A percentile compares a stretch with the other conserved stretches of the same genome.
Evolutionary conservation across 305 asterid species (phyloP).

Genomic region (Stenogyne calaminthoides): DNA sequence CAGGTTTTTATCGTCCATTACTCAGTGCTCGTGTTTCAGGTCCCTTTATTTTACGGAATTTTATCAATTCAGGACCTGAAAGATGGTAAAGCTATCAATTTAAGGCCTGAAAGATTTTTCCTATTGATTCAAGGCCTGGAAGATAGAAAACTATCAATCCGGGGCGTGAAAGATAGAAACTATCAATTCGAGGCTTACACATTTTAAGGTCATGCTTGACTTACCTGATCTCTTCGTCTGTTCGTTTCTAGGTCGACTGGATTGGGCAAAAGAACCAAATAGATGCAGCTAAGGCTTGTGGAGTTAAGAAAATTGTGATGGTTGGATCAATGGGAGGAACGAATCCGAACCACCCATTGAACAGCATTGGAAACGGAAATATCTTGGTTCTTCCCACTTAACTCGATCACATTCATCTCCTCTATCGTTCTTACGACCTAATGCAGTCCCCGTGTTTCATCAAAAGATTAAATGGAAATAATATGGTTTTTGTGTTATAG

Average conservation of each 20-base stretch:
- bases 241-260: slow-evolving; percentile 79
- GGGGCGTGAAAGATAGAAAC: no score
- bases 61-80: no score
- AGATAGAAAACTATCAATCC: no score
- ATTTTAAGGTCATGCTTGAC: no score
- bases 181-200: no score
- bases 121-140: no score
- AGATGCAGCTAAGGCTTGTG: slow-evolving; percentile 96
- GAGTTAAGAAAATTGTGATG: slow-evolving; percentile 88
- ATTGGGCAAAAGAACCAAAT: slow-evolving; percentile 96
- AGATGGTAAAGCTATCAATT: no score
- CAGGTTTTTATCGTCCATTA: slow-evolving; percentile 46
- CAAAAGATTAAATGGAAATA: neutral
- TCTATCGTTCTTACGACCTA: neutral
- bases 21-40: neutral
- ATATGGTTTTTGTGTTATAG: slow-evolving; percentile 29
- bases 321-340: slow-evolving; percentile 99
- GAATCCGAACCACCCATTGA: slow-evolving; percentile 64
- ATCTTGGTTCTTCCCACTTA: slow-evolving; percentile 61
- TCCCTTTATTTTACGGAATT: slow-evolving; percentile 3
- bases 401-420: neutral
- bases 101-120: no score
- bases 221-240: slow-evolving; percentile 1
- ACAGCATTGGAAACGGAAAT: slow-evolving; percentile 84
- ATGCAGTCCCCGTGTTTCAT: neutral